phyloP scores from a whole-genome alignment of 805 yeast genomes.

The Metschnikowia lochheadii region DNA sequence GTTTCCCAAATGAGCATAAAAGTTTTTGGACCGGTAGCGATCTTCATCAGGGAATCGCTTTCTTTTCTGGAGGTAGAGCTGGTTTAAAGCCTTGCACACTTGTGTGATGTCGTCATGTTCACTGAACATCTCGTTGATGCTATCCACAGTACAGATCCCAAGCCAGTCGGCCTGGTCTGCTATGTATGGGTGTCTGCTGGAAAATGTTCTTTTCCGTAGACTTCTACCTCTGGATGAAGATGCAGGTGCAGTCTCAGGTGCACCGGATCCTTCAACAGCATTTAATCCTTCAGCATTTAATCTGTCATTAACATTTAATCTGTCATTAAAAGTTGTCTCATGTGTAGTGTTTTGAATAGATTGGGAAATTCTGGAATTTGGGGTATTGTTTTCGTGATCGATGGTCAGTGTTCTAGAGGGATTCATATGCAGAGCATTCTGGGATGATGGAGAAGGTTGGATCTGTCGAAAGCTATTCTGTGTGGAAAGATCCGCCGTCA shows the following conservation, averaged over 20 bases:
- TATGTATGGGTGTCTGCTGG: conserved; percentile 42
- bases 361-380: background rate
- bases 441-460: background rate
- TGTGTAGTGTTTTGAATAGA: background rate
- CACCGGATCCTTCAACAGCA: too few species aligned
- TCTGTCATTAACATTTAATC: background rate
- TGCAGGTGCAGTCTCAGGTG: background rate
- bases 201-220: conserved; percentile 38
- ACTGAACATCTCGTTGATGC: conserved; percentile 36
- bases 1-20: conserved; percentile 35
- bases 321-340: background rate
- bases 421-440: background rate
- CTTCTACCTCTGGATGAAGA: conserved; percentile 18
- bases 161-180: conserved; percentile 44
- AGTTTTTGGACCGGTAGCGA: conserved; percentile 34
- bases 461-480: background rate
- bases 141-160: conserved; percentile 33
- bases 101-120: conserved; percentile 28
- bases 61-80: conserved; percentile 29
- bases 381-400: background rate
- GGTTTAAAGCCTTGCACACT: conserved; percentile 34
- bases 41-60: conserved; percentile 36
- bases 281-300: background rate
- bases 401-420: background rate
- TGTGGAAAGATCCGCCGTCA: background rate